Evolutionary conservation across 2,329 filamentous ascomycete species (phyloP), one percentile per base, ranked within the genome.

Genomic region (Monilinia laxa): DNA sequence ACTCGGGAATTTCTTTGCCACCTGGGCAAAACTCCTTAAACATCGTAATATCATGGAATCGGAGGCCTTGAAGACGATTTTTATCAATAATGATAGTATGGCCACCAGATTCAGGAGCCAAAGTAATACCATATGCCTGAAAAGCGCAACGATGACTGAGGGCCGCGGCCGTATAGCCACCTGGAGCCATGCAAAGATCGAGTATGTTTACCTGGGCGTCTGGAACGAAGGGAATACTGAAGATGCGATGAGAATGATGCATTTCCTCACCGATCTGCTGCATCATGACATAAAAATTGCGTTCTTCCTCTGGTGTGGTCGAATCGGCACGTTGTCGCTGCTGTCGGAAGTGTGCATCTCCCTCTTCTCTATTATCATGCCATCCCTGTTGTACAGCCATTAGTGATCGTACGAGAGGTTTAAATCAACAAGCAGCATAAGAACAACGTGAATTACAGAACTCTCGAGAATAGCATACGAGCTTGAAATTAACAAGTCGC

Each of bases 361-460:
- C 82, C 49, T 75, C 69, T 0, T 77, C 71, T 62, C 77, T 83
- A 0, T 78, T 71, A 80, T 81, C 82, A 25, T 81, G 80, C 82
- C 84, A 71, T 14, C 71, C 71, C 70, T 73, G 45, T 20, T 16
- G 38, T 60, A 18, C 9, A 52, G 60, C 28, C 10, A 49, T 53
- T 16, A 52, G 28, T 56, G 31, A 47, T 20, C 11, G 54, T 28
- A 23, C 14, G 25, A 25, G 28, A 28, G 10, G 14, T 25, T 38
- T 35, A 49, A 25, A 23, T 38, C 12, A 16, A 38, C n/a, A 16
- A 38, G 20, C 14, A 5, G 18, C 6, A 59, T 6, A n/a, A 49
- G 3, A 10, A 16, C 20, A 16, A 18, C 11, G 25, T 5, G n/a
- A 14, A 18, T 7, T 2, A 14, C 18, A 31, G 16, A 4, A 16